Evolutionary conservation across 805 yeast species (phyloP), one percentile per base, ranked within the genome.

Genomic region (Debaryomyces maramus): DNA sequence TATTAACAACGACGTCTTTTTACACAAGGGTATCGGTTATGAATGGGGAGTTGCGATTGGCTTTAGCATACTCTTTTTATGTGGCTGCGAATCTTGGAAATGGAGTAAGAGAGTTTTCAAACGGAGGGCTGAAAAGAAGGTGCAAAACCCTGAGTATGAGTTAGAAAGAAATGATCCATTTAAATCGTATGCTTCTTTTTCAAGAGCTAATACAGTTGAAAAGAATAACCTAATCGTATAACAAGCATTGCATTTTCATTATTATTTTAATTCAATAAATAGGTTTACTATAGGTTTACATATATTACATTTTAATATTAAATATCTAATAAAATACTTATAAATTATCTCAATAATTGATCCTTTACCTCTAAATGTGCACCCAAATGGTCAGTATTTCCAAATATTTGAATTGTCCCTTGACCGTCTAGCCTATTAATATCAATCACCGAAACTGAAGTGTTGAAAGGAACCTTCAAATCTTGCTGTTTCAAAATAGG

Each of bases 41-140:
- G 95, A 87, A 66, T 88, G 95, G 95, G 91, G 86, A 11, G 61
- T 86, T 45, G 76, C 88, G 1, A 65, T 83, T 46, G 86, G 78
- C 0, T 74, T 81, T 46, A 65, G 83, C 4, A 40, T 78, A 3
- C 65, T 73, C 27, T 88, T 82, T 56, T 69, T 86, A 50, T 42
- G 61, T 5, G 80, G 81, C 6, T 74, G 78, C 45, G 96, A 88
- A 60, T 39, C 67, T 6, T 85, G 83, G 77, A 88, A 88, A 59
- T 77, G 69, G 59, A 45, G 60, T 52, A 88, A 88, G 67, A 74
- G 95, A 54, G 40, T 67, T 4, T 78, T 75, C 53, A 72, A 54
- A 55, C 41, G 46, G 14, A 55, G 54, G 24, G 11, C 8, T 5
- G 33, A 19, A 2, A 50, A 44, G 26, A 40, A 45, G 20, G 55